Conservation (phyloP, 1,284 basidiomycete species). For the Papiliotrema nemorosa region DNA sequence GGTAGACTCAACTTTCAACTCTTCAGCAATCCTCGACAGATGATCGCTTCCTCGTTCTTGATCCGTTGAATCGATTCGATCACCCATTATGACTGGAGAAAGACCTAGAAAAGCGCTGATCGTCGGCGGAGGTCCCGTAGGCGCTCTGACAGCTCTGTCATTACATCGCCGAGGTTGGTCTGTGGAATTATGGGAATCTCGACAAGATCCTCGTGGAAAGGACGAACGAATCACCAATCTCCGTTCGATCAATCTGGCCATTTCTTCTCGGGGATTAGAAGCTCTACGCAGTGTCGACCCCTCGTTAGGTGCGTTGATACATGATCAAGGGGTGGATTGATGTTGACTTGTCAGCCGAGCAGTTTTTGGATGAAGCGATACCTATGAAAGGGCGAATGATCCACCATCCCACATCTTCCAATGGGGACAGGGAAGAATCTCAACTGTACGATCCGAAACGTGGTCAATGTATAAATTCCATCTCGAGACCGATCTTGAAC, state of each 20-base stretch:
- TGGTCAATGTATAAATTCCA: slow-evolving; percentile 89
- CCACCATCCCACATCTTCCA: slow-evolving; percentile 61
- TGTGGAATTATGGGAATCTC: slow-evolving; percentile 84
- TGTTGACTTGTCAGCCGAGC: slow-evolving; percentile 55
- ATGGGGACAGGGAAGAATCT: slow-evolving; percentile 62
- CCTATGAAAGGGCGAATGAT: slow-evolving; percentile 97
- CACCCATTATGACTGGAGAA: neutral
- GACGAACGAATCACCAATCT: slow-evolving; percentile 39
- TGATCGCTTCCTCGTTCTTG: no score
- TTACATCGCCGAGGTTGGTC: slow-evolving; percentile 84
- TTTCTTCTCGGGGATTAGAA: slow-evolving; percentile 86
- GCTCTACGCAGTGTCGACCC: slow-evolving; percentile 78
- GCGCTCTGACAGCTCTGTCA: slow-evolving; percentile 82
- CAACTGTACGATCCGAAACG: slow-evolving; percentile 77
- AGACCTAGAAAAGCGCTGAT: slow-evolving; percentile 48
- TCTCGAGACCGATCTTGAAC: slow-evolving; percentile 83
- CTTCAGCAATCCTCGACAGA: no score
- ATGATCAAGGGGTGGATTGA: no score
- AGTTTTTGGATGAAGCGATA: slow-evolving; percentile 75
- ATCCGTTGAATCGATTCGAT: no score
- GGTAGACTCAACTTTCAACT: no score
- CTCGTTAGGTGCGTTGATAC: slow-evolving; percentile 50
- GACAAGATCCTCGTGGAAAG: slow-evolving; percentile 54
- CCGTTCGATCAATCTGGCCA: slow-evolving; percentile 93
- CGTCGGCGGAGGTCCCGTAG: slow-evolving; percentile 87